Base-by-base conservation (phyloP, 176 grass and related monocot genomes). In the Aegilops sharonensis region DNA sequence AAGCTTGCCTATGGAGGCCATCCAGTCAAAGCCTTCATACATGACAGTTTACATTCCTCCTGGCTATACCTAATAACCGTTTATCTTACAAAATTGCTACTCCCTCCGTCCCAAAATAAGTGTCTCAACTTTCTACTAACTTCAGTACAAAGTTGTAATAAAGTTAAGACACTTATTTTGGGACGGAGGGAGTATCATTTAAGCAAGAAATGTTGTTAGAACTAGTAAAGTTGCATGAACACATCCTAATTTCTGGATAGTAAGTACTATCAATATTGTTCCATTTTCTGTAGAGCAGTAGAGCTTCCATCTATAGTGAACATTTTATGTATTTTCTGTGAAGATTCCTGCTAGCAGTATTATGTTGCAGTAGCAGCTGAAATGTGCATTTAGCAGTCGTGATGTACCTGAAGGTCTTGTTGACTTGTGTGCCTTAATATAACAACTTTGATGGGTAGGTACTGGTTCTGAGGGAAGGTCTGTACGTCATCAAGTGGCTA, bases 401-500 rank as follows among this genome's bases (percentile, higher is more conserved):
- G 21, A 52, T 47, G 70, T 47, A 48, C 25, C 25, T 81, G 17
- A 81, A 52, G 24, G 48, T 90, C 52, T 60, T 72, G 27, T 75
- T 15, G 17, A 69, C 36, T 76, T 40, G 37, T 20, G 15, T 72
- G 17, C 23, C 35, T 48, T 86, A 76, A 82, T 86, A 34, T 86
- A 32, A 86, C 12, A 82, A 83, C 68, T 75, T 90, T 89, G 62
- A 72, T 89, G 11, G 80, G 50, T 72, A 95, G 94, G 88, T 85
- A 7, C 18, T 59, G 80, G 36, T 89, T 63, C 72, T 87, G 94
- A 90, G 77, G 89, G 77, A 84, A 89, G 79, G 27, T 83, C 82
- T 68, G 86, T 89, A 62, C 66, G 42, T 60, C 67, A 3, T 65
- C 84, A 92, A 72, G 77, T 85, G 73, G 47, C 62, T 77, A 79